These are phyloP conservation scores for Grosmannia huntii DNA, from an alignment of 2,329 filamentous ascomycete species.

Conservation along the genomic window DNA sequence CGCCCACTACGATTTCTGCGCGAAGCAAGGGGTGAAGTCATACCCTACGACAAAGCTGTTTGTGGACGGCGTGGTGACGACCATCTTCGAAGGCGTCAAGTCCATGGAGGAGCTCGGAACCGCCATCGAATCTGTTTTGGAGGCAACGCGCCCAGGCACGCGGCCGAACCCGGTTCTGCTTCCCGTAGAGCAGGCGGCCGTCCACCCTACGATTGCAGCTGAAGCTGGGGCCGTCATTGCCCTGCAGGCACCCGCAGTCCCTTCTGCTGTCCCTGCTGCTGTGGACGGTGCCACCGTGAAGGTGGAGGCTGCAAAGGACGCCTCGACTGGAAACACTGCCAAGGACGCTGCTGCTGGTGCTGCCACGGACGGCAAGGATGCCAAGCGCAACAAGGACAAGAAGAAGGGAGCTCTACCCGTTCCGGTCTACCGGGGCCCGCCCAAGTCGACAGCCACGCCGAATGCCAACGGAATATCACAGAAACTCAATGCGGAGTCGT, in stretches of 20 bases:
- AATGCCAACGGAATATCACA: conserved; percentile 69
- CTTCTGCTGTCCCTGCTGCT: not conserved
- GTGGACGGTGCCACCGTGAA: not conserved
- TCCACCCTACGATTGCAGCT: conserved; percentile 20
- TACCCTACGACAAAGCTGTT: conserved; percentile 73
- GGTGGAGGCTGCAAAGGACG: not conserved
- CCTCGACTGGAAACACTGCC: not conserved
- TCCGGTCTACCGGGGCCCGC: conserved; percentile 24
- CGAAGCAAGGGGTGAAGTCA: conserved; percentile 48
- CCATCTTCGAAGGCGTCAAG: conserved; percentile 53
- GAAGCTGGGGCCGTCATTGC: conserved; percentile 12
- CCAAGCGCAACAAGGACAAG: conserved; percentile 11
- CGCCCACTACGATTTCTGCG: conserved; percentile 68
- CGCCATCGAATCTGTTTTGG: conserved; percentile 64
- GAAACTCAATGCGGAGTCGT: conserved; percentile 67
- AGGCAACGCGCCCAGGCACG: conserved; percentile 68
- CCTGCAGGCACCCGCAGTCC: not conserved
- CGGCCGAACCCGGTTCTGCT: conserved; percentile 55
- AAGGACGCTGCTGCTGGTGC: not conserved
- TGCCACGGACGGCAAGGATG: conserved; percentile 7
- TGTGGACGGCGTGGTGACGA: conserved; percentile 59
- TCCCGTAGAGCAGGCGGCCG: conserved; percentile 56
- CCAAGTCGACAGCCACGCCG: conserved; percentile 41
- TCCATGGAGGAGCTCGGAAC: conserved; percentile 34
- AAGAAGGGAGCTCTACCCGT: conserved; percentile 10